Percentiles rank a stretch among this genome's conserved stretches.
Evolutionary conservation across 1,139 yeast genomes (phyloP).

Genomic region (Kazachstania sp.): DNA sequence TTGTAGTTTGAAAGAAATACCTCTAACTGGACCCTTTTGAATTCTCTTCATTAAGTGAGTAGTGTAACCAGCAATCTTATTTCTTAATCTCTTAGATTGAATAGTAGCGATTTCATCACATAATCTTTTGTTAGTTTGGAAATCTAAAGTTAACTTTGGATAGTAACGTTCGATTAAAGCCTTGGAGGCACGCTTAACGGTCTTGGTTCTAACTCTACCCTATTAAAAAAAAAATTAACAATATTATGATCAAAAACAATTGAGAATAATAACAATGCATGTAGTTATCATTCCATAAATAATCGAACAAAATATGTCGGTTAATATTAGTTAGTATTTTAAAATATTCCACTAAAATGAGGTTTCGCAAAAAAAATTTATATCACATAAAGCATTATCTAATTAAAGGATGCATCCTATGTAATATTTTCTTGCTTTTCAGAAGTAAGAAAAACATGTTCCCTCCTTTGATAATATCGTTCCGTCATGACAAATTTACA

Average conservation of each 20-base stretch:
- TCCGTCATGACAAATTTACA: too few relatives aligned
- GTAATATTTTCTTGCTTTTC: too few relatives aligned
- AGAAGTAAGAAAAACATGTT: too few relatives aligned
- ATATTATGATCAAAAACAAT: background rate
- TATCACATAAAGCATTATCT: too few relatives aligned
- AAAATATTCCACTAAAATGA: too few relatives aligned
- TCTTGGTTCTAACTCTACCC: conserved; percentile 99
- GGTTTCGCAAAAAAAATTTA: too few relatives aligned
- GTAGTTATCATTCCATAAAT: background rate
- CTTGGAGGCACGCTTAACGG: conserved; percentile 99
- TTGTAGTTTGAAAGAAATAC: conserved; percentile 99
- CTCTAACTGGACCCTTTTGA: conserved; percentile 99
- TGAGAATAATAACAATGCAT: background rate
- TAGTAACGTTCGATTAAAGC: conserved; percentile 99
- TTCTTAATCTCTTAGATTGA: conserved; percentile 99
- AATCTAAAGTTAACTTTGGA: conserved; percentile 99
- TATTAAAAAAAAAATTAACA: conserved; percentile 23
- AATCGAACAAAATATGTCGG: too few relatives aligned
- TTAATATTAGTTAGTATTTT: too few relatives aligned
- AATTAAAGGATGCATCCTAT: too few relatives aligned
- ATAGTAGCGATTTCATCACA: conserved; percentile 97
- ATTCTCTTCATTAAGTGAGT: conserved; percentile 99
- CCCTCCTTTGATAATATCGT: too few relatives aligned
- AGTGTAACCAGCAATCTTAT: conserved; percentile 99
- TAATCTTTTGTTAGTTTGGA: conserved; percentile 99